Conservation (phyloP, 805 yeast genomes). For the Zygoascus bituminiphila region DNA sequence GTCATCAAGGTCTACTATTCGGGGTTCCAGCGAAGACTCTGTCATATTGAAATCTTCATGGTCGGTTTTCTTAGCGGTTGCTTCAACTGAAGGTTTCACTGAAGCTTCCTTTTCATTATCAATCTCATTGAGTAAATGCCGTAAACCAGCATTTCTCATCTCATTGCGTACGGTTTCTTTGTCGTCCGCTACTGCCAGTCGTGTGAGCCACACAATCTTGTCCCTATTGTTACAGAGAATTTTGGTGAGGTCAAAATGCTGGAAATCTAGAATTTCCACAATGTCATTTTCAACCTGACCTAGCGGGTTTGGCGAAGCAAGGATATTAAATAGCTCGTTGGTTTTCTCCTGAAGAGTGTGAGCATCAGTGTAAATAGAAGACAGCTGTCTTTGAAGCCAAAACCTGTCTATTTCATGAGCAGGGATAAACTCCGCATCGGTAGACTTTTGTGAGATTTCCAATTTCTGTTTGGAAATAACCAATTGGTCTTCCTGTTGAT, state of each 20-base stretch:
- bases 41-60: constrained; percentile 11
- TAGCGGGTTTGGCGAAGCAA: constrained; percentile 34
- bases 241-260: constrained; percentile 42
- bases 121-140: constrained; percentile 36
- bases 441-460: constrained; percentile 4
- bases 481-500: constrained; percentile 8
- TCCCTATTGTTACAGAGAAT: constrained; percentile 43
- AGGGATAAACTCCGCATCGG: constrained; percentile 21
- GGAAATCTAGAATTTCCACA: constrained; percentile 43
- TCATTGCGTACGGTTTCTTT: constrained; percentile 30
- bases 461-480: constrained; percentile 4
- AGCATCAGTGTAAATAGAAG: constrained; percentile 33
- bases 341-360: constrained; percentile 35
- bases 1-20: constrained; percentile 53
- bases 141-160: constrained; percentile 38
- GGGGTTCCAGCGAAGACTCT: constrained; percentile 27
- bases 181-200: constrained; percentile 32
- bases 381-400: constrained; percentile 48
- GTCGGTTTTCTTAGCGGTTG: constrained; percentile 3
- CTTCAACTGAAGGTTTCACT: too few relatives aligned
- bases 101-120: constrained; percentile 23
- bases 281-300: constrained; percentile 48
- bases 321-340: constrained; percentile 31
- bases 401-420: constrained; percentile 33
- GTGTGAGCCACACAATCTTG: constrained; percentile 47